phyloP scores from a whole-genome alignment of 306 rosid genomes.

The Calophaca sinica region DNA sequence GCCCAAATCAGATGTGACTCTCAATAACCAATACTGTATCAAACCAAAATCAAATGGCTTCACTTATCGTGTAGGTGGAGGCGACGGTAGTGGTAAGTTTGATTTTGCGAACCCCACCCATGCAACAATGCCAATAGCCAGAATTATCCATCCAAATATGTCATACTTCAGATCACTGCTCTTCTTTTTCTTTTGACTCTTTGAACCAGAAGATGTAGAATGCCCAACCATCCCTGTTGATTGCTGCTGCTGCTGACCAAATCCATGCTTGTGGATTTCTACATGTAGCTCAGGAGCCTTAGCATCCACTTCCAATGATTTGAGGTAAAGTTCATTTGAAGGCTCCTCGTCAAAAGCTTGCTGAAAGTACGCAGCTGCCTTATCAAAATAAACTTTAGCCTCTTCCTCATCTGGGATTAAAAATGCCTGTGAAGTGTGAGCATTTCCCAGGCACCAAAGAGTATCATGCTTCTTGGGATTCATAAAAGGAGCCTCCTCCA shows the following conservation, averaged over 20 bases:
- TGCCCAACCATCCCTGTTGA: conserved; percentile 63
- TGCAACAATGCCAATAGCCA: conserved; percentile 70
- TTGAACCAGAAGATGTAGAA: conserved; percentile 68
- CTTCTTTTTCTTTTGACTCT: conserved; percentile 61
- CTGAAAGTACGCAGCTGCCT: conserved; percentile 62
- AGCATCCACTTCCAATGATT: conserved; percentile 79
- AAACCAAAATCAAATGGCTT: conserved; percentile 41
- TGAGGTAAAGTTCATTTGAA: conserved; percentile 65
- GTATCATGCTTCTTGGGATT: conserved; percentile 82
- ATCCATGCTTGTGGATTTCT: conserved; percentile 70
- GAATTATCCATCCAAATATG: conserved; percentile 70
- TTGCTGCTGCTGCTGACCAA: conserved; percentile 65
- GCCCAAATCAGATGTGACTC: conserved; percentile 41
- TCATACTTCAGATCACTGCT: conserved; percentile 63
- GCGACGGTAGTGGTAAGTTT: conserved; percentile 54
- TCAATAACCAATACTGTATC: conserved; percentile 42
- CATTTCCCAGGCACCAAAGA: conserved; percentile 93
- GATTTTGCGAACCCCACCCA: conserved; percentile 74
- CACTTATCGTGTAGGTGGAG: conserved; percentile 53
- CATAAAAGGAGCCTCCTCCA: conserved; percentile 76
- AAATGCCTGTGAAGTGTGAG: conserved; percentile 74
- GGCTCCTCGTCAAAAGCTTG: conserved; percentile 87
- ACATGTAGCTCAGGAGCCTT: conserved; percentile 78
- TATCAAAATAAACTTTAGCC: conserved; percentile 69
- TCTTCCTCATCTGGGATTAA: conserved; percentile 68